Conservation (phyloP, 176 grass and related monocot genomes). For the Alopecurus myosuroides region DNA sequence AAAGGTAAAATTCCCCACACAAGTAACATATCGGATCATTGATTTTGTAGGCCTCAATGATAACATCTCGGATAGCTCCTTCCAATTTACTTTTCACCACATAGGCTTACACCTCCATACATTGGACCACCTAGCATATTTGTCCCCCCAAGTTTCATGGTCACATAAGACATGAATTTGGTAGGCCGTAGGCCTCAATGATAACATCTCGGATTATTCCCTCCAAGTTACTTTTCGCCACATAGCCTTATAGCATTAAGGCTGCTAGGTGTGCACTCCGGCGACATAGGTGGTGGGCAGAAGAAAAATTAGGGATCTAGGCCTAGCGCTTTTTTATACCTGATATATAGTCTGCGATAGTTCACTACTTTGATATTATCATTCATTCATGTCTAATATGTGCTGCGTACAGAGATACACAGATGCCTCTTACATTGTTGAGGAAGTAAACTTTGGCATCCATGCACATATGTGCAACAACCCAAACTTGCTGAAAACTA, state of each 20-base stretch:
- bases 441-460: not conserved
- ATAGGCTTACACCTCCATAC: not conserved
- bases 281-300: no score
- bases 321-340: not conserved
- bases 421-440: not conserved
- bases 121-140: not conserved
- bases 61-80: not conserved
- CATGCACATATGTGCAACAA: constrained; percentile 7
- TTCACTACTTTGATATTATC: not conserved
- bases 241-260: not conserved
- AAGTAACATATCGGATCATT: not conserved
- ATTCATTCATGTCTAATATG: not conserved
- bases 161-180: not conserved
- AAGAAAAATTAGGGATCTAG: not conserved
- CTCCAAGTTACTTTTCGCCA: not conserved
- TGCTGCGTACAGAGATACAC: not conserved
- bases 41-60: not conserved
- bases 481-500: not conserved
- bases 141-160: not conserved
- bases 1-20: not conserved
- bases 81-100: not conserved
- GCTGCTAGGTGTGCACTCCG: no score
- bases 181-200: not conserved
- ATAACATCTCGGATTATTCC: not conserved
- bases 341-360: not conserved